phyloP scores from a whole-genome alignment of 495 filamentous ascomycete species.

The Aspergillus hancockii region DNA sequence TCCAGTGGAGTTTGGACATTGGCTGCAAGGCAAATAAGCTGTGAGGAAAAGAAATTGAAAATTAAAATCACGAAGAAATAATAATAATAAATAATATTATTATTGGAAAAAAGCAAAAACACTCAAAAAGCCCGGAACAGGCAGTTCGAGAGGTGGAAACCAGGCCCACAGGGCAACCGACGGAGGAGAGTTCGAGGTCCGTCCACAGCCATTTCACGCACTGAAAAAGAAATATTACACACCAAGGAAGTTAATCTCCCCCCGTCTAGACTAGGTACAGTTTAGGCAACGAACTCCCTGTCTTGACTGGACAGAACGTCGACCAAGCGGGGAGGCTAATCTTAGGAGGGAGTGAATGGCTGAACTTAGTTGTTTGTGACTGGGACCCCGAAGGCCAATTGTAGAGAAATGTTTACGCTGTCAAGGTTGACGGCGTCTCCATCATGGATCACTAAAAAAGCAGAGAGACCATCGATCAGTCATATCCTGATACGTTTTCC shows the following conservation, averaged over 20 bases:
- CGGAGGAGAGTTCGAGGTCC: conserved; percentile 3
- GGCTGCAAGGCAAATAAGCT: not conserved
- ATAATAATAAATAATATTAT: conserved; percentile 1
- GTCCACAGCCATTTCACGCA: conserved; percentile 1
- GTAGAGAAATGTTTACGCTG: not conserved
- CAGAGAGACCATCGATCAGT: not conserved
- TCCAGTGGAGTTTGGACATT: not conserved
- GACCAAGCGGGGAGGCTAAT: conserved; percentile 12
- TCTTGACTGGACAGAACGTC: conserved; percentile 10
- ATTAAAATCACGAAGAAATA: conserved; percentile 3
- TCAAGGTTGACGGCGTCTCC: conserved; percentile 3
- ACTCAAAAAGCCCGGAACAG: conserved; percentile 6
- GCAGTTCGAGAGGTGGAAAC: conserved; percentile 9
- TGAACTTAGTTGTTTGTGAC: conserved; percentile 4
- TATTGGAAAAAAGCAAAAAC: not conserved
- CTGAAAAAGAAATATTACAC: not conserved
- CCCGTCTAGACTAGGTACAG: not conserved
- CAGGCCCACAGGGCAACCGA: not conserved
- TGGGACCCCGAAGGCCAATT: not conserved
- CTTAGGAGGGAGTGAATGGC: not conserved
- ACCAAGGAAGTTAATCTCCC: conserved; percentile 3
- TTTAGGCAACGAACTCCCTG: conserved; percentile 3
- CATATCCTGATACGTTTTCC: conserved; percentile 3
- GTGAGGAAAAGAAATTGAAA: not conserved
- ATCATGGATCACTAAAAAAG: not conserved